phyloP scores from a whole-genome alignment of 257 asterid species.

The Leptodermis oblonga region DNA sequence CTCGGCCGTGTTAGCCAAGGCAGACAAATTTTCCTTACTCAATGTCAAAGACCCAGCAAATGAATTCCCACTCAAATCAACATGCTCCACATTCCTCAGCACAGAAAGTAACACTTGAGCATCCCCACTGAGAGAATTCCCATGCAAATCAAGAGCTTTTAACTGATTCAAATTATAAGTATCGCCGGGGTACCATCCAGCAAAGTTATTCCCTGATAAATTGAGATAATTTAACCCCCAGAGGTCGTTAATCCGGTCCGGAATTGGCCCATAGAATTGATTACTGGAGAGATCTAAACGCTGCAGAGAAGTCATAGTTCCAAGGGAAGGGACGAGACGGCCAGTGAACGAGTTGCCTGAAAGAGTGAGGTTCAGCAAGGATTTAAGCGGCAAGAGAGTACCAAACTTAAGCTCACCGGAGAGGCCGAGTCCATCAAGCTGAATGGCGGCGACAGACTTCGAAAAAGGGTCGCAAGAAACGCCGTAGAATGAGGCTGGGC shows the following conservation, averaged over 20 bases:
- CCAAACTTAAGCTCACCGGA: constrained; percentile 67
- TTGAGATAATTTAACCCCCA: constrained; percentile 65
- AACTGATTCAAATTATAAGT: constrained; percentile 68
- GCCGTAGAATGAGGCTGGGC: constrained; percentile 64
- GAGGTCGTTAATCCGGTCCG: constrained; percentile 51
- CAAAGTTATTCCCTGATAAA: constrained; percentile 56
- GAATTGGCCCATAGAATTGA: constrained; percentile 72
- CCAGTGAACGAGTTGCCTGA: constrained; percentile 69
- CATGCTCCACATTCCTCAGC: constrained; percentile 58
- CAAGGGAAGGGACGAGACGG: constrained; percentile 72
- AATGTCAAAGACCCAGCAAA: constrained; percentile 55
- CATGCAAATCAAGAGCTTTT: constrained; percentile 67
- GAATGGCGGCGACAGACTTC: constrained; percentile 40
- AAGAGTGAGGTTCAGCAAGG: constrained; percentile 56
- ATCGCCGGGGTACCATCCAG: constrained; percentile 58
- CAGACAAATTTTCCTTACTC: constrained; percentile 50
- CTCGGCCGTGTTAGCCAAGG: constrained; percentile 64
- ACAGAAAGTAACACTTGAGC: constrained; percentile 42
- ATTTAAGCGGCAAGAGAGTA: constrained; percentile 54
- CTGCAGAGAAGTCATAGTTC: constrained; percentile 56
- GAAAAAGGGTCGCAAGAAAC: constrained; percentile 48
- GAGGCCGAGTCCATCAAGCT: constrained; percentile 53
- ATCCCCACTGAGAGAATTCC: constrained; percentile 57
- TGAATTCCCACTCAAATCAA: constrained; percentile 69
- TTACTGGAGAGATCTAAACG: constrained; percentile 73